Conservation (phyloP, 1,139 yeast species). For the Saccharomycopsis hybrid region DNA sequence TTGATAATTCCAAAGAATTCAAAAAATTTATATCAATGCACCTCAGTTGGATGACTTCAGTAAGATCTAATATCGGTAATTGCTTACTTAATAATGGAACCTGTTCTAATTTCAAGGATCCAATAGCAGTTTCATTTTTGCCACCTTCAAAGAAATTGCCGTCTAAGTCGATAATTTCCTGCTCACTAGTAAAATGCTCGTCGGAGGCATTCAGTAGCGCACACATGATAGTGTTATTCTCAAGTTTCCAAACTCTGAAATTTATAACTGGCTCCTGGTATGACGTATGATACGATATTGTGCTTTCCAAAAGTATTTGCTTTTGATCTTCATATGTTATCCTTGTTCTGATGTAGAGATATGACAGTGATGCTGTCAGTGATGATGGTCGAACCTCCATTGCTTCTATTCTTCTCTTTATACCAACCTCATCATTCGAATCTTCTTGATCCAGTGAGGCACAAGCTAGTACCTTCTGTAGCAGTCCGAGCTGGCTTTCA, state of each 20-base stretch:
- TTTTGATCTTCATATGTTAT: neutral
- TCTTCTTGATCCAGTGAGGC: too few relatives aligned
- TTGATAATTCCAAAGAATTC: too few relatives aligned
- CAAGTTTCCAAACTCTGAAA: constrained; percentile 1
- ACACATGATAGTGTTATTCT: too few relatives aligned
- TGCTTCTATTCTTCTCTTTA: too few relatives aligned
- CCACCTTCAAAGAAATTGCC: neutral
- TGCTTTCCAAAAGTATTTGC: neutral
- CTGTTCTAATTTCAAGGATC: neutral
- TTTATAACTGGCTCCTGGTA: constrained; percentile 12
- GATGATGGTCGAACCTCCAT: too few relatives aligned
- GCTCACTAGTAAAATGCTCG: neutral
- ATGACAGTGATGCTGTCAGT: too few relatives aligned
- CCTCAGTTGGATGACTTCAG: neutral
- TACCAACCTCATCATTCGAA: too few relatives aligned
- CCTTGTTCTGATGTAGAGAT: neutral
- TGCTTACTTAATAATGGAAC: neutral
- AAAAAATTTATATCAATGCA: neutral
- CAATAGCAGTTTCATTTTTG: neutral
- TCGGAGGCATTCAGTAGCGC: neutral
- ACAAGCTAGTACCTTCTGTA: too few relatives aligned
- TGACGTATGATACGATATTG: constrained; percentile 7
- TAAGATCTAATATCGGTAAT: neutral
- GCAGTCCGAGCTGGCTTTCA: too few relatives aligned
- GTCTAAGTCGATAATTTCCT: neutral